These are phyloP conservation scores for Solanum clarkiae DNA, from an alignment of 257 asterid genomes.

Conservation along the genomic window DNA sequence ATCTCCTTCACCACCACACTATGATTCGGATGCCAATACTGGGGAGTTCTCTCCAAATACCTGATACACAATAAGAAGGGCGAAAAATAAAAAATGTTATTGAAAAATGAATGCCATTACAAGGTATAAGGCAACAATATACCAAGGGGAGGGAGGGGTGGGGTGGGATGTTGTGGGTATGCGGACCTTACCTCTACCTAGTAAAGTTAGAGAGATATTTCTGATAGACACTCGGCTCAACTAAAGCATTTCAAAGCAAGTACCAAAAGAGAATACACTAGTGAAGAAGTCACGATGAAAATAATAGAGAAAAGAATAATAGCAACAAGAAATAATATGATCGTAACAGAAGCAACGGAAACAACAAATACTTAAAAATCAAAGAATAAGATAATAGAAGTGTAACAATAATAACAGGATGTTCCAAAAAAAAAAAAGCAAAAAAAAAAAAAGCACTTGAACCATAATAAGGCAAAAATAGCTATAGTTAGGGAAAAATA, in stretches of 20 bases:
- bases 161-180: not conserved
- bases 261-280: not conserved
- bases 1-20: slow-evolving; percentile 79
- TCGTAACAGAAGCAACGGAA: too few relatives aligned
- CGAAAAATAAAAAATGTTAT: not conserved
- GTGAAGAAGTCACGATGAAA: not conserved
- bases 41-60: slow-evolving; percentile 55
- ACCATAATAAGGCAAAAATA: too few relatives aligned
- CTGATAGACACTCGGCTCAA: too few relatives aligned
- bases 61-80: slow-evolving; percentile 14
- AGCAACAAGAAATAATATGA: too few relatives aligned
- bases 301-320: too few relatives aligned
- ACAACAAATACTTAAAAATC: too few relatives aligned
- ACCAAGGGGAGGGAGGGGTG: not conserved
- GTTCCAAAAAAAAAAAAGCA: too few relatives aligned
- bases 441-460: too few relatives aligned
- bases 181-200: not conserved
- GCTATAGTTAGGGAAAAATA: too few relatives aligned
- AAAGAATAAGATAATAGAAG: too few relatives aligned
- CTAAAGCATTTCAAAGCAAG: not conserved
- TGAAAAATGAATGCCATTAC: not conserved
- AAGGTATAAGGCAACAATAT: not conserved
- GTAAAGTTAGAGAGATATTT: not conserved
- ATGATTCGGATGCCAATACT: slow-evolving; percentile 81
- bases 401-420: too few relatives aligned